A percentile compares a stretch with the other conserved stretches of the same genome.
These are phyloP conservation scores for Eucalyptus cloeziana DNA, from an alignment of 345 rosid species.

Conservation along the genomic window DNA sequence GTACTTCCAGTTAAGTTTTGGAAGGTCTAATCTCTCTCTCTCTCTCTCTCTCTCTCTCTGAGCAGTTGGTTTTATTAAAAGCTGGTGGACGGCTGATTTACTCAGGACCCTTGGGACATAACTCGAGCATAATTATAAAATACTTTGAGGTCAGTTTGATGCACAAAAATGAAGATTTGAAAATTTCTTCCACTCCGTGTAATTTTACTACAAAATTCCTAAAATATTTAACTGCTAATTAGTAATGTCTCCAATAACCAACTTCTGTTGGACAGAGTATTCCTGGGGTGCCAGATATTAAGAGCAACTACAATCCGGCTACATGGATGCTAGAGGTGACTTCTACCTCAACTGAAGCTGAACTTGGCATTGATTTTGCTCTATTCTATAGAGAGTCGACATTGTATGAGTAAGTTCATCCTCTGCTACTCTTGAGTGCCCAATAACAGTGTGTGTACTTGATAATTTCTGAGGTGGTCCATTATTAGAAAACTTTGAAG, in stretches of 20 bases:
- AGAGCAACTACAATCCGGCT: slow-evolving; percentile 59
- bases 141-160: slow-evolving; percentile 51
- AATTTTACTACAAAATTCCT: background rate
- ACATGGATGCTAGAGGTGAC: slow-evolving; percentile 79
- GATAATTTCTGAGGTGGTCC: background rate
- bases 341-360: slow-evolving; percentile 42
- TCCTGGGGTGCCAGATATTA: slow-evolving; percentile 48
- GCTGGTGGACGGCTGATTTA: slow-evolving; percentile 59
- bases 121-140: slow-evolving; percentile 41
- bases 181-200: background rate
- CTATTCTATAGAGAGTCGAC: slow-evolving; percentile 30
- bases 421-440: background rate
- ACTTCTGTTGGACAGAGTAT: slow-evolving; percentile 19
- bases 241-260: background rate
- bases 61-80: slow-evolving; percentile 61
- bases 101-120: slow-evolving; percentile 48
- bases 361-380: slow-evolving; percentile 49
- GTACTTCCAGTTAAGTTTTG: background rate
- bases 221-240: background rate
- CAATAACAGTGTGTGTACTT: background rate
- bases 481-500: background rate
- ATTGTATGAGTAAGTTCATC: slow-evolving; percentile 36
- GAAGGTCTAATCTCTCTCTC: background rate
- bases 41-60: background rate
- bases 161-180: background rate